phyloP scores from a whole-genome alignment of 148 eudicot genomes.

The Vaccinium myrtillus region DNA sequence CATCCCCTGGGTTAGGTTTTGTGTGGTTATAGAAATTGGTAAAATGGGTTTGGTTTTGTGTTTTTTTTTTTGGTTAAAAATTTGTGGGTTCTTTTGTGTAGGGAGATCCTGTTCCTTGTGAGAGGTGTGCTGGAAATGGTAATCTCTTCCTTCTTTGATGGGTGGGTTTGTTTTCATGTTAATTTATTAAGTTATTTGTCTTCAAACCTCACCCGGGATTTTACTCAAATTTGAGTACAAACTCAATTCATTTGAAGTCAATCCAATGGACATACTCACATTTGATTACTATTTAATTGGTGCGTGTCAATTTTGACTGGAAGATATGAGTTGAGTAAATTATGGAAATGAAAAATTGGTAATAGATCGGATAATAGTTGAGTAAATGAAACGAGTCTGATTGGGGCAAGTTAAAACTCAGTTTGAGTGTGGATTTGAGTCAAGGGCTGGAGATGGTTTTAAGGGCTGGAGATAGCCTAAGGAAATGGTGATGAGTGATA shows the following conservation, averaged over 20 bases:
- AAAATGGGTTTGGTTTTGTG: neutral
- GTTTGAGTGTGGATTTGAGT: neutral
- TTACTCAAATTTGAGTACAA: neutral
- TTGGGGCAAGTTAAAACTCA: neutral
- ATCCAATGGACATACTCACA: neutral
- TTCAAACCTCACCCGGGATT: neutral
- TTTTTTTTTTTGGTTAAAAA: neutral
- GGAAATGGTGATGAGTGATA: neutral
- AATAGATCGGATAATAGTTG: neutral
- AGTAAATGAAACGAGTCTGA: neutral
- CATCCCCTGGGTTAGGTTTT: neutral
- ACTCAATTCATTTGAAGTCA: neutral
- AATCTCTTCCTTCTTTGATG: conserved; percentile 15
- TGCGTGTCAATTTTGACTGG: too few species aligned
- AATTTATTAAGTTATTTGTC: neutral
- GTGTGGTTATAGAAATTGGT: neutral
- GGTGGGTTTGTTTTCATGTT: neutral
- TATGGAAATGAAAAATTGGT: neutral
- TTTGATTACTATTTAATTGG: too few species aligned
- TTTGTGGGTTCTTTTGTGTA: conserved; percentile 28
- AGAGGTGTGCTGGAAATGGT: conserved; percentile 87
- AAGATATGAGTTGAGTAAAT: neutral
- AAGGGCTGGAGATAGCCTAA: neutral
- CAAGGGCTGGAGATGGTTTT: neutral
- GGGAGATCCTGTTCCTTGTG: conserved; percentile 95